Conservation (phyloP, 73 alveolate species). For the Tetrahymena elliotti region DNA sequence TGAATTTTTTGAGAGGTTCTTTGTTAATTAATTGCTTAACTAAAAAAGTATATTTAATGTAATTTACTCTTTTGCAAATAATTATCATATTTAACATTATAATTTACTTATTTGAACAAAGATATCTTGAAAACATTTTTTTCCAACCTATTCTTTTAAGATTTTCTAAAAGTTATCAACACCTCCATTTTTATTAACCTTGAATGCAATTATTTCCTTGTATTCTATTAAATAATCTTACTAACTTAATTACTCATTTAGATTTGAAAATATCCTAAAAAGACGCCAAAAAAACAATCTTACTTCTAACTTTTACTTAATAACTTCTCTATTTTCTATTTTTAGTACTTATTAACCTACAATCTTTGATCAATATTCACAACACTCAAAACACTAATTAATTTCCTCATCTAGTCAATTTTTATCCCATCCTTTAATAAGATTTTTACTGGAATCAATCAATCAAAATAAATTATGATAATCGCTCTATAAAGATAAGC, state of each 20-base stretch:
- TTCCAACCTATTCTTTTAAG: background rate
- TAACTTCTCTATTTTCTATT: background rate
- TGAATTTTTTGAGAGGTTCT: too few species aligned
- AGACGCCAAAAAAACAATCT: background rate
- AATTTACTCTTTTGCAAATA: too few species aligned
- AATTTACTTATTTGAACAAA: background rate
- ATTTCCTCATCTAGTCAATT: background rate
- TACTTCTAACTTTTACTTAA: background rate
- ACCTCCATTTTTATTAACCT: background rate
- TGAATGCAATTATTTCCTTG: background rate
- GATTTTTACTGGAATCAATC: background rate
- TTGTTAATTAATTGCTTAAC: background rate
- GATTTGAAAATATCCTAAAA: too few species aligned
- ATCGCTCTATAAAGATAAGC: too few species aligned
- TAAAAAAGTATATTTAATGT: too few species aligned
- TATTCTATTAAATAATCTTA: background rate
- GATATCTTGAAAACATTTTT: too few species aligned
- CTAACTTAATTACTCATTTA: background rate
- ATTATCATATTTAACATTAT: background rate
- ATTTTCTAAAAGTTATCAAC: too few species aligned
- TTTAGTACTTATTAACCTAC: background rate
- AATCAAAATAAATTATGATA: too few species aligned
- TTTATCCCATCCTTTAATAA: background rate
- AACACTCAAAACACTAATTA: background rate
- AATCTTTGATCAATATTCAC: too few species aligned